phyloP scores from a whole-genome alignment of 2,329 filamentous ascomycete species.

The Dactylellina cionopaga region DNA sequence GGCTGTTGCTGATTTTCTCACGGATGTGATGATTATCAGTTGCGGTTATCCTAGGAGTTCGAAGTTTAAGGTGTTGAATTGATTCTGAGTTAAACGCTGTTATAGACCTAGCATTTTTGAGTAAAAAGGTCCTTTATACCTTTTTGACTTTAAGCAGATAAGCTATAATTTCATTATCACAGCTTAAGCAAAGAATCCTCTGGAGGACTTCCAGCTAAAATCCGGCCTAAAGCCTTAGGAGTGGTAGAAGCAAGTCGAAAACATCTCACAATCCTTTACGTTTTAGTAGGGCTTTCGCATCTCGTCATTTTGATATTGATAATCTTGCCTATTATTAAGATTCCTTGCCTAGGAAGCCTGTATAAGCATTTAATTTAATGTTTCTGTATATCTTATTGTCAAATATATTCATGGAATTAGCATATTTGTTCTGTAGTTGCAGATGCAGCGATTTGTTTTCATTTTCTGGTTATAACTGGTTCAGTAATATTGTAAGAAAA shows the following conservation, averaged over 20 bases:
- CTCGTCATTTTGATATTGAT: neutral
- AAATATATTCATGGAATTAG: neutral
- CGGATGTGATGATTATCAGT: neutral
- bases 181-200: neutral
- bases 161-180: neutral
- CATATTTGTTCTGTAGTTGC: slow-evolving; percentile 2
- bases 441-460: neutral
- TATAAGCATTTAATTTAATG: neutral
- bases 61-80: neutral
- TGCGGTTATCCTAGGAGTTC: neutral
- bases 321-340: neutral
- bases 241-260: too few relatives aligned
- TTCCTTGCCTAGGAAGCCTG: neutral
- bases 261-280: neutral
- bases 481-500: too few relatives aligned
- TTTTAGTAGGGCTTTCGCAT: neutral
- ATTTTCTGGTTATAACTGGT: too few relatives aligned
- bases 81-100: neutral
- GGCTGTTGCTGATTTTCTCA: neutral
- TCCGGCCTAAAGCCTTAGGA: too few relatives aligned
- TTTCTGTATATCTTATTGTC: too few relatives aligned
- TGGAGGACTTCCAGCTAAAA: slow-evolving; percentile 1
- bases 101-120: neutral
- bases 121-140: neutral
- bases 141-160: neutral